Conservation (phyloP, 352 stramenopile species). For the Phytophthora cajani region DNA sequence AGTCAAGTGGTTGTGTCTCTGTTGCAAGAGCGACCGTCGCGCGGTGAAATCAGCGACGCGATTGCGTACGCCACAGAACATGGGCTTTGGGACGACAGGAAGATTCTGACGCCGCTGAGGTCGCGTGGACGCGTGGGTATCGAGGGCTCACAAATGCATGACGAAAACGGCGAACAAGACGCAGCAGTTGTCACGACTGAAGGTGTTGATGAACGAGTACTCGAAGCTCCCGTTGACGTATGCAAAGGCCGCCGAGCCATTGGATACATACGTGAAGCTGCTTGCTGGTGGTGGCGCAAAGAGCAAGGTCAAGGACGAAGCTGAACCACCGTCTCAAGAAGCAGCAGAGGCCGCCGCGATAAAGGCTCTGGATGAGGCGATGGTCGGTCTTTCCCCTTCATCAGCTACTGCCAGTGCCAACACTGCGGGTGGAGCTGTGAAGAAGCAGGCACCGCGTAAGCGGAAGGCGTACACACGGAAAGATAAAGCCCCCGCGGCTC, state of each 20-base stretch:
- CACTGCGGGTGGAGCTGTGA: conserved; percentile 6
- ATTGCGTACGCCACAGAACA: conserved; percentile 71
- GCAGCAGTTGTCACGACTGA: conserved; percentile 69
- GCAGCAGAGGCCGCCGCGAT: conserved; percentile 37
- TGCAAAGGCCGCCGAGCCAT: conserved; percentile 34
- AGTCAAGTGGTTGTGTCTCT: conserved; percentile 74
- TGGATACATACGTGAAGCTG: conserved; percentile 51
- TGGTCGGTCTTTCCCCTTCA: conserved; percentile 42
- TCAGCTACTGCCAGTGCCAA: conserved; percentile 22
- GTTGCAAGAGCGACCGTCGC: conserved; percentile 80
- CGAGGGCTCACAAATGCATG: conserved; percentile 79
- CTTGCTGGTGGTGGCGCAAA: conserved; percentile 23
- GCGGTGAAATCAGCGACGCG: conserved; percentile 58
- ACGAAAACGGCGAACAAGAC: conserved; percentile 63
- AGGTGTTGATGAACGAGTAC: conserved; percentile 88
- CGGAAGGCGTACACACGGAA: conserved; percentile 72
- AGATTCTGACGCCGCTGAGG: conserved; percentile 65
- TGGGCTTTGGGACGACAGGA: conserved; percentile 79
- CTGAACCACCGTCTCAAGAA: conserved; percentile 32
- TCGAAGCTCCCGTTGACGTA: conserved; percentile 87
- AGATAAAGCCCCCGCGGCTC: conserved; percentile 48
- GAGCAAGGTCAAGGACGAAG: conserved; percentile 21
- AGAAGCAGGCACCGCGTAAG: conserved; percentile 64
- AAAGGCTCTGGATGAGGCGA: conserved; percentile 48
- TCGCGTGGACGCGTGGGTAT: conserved; percentile 84